These are phyloP conservation scores for Globisporangium recalcitrans DNA, from an alignment of 352 stramenopile species.

Conservation along the genomic window DNA sequence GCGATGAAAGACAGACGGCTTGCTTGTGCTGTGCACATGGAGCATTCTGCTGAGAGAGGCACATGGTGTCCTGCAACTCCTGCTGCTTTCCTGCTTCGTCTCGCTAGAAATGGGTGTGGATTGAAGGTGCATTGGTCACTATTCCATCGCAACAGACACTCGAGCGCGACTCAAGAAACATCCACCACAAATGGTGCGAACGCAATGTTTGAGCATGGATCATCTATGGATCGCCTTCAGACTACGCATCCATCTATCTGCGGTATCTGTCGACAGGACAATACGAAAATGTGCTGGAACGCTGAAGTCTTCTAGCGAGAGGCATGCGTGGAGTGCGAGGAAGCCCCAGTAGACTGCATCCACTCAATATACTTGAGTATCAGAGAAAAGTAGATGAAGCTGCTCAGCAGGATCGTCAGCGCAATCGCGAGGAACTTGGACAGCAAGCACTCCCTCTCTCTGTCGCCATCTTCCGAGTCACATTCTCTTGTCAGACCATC, in stretches of 20 bases:
- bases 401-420: slow-evolving; percentile 30
- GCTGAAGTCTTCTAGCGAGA: neutral
- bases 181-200: neutral
- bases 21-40: no score
- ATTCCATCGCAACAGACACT: neutral
- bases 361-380: slow-evolving; percentile 13
- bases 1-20: no score
- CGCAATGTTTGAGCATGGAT: neutral
- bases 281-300: neutral
- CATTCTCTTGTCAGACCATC: neutral
- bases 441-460: slow-evolving; percentile 34
- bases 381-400: slow-evolving; percentile 48
- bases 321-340: neutral
- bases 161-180: neutral
- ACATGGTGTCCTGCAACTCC: neutral
- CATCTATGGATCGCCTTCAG: neutral
- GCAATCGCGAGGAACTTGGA: slow-evolving; percentile 39
- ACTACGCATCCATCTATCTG: neutral
- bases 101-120: no score
- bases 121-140: neutral
- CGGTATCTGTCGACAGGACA: no score
- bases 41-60: no score
- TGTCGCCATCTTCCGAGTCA: slow-evolving; percentile 9
- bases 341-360: neutral
- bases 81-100: no score